These are phyloP conservation scores for Euphorbia peplus DNA, from an alignment of 345 rosid species.

Conservation along the genomic window DNA sequence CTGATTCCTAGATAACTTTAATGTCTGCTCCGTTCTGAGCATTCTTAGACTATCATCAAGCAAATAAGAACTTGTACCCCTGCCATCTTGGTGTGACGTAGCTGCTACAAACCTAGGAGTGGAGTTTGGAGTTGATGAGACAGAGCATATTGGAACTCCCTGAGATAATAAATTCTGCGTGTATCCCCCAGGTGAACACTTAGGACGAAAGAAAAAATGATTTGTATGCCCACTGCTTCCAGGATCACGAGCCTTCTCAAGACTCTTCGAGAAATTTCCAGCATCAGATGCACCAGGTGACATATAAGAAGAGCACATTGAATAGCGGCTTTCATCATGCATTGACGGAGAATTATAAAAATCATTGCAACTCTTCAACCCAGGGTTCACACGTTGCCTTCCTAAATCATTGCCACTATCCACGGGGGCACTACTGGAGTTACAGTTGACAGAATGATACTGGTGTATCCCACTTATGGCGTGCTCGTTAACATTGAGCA, in stretches of 20 bases:
- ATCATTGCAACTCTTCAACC: too few relatives aligned
- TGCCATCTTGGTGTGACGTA: slow-evolving; percentile 19
- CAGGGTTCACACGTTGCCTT: slow-evolving; percentile 22
- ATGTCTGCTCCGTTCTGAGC: slow-evolving; percentile 40
- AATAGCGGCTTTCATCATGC: slow-evolving; percentile 14
- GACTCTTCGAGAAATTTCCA: slow-evolving; percentile 19
- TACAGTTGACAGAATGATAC: slow-evolving; percentile 22
- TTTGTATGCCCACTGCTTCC: slow-evolving; percentile 23
- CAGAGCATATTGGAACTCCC: slow-evolving; percentile 20
- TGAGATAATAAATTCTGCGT: slow-evolving; percentile 24
- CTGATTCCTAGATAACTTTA: slow-evolving; percentile 42
- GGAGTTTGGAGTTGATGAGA: slow-evolving; percentile 20
- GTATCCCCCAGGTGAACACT: slow-evolving; percentile 16
- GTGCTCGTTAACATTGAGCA: slow-evolving; percentile 11
- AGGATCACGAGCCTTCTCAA: slow-evolving; percentile 21
- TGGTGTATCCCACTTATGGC: slow-evolving; percentile 19
- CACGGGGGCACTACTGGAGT: slow-evolving; percentile 16
- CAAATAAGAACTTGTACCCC: slow-evolving; percentile 19
- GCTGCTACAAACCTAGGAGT: slow-evolving; percentile 22
- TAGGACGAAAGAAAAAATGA: slow-evolving; percentile 18
- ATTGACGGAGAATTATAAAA: slow-evolving; percentile 21
- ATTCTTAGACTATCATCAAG: slow-evolving; percentile 44
- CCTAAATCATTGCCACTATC: slow-evolving; percentile 20
- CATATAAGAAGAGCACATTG: slow-evolving; percentile 16
- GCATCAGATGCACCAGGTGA: slow-evolving; percentile 24